A percentile compares a stretch with the other conserved stretches of the same genome.
Evolutionary conservation across 2,329 filamentous ascomycete genomes (phyloP).

Genomic region (Ophiostoma himal-ulmi): DNA sequence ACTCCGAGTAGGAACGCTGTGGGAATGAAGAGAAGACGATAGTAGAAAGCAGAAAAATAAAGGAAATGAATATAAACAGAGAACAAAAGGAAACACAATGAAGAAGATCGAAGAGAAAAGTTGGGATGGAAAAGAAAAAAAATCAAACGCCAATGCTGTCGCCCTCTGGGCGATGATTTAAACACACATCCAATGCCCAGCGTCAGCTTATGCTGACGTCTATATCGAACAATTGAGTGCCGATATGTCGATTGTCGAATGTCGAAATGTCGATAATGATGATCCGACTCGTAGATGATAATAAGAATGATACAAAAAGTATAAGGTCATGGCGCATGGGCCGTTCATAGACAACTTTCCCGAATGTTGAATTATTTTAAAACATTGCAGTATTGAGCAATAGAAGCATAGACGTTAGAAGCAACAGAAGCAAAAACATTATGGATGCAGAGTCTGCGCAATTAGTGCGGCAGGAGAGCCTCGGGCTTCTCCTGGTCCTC

Average conservation of each 20-base stretch:
- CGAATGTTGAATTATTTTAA: neutral
- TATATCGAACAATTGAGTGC: neutral
- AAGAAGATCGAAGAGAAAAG: neutral
- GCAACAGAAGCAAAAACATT: neutral
- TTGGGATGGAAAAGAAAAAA: neutral
- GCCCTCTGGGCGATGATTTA: conserved; percentile 4
- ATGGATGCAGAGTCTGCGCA: neutral
- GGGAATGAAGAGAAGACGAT: conserved; percentile 9
- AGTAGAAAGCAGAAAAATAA: neutral
- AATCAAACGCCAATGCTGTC: conserved; percentile 20
- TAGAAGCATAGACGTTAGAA: neutral
- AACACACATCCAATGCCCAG: neutral
- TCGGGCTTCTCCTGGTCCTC: conserved; percentile 27
- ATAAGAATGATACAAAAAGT: neutral
- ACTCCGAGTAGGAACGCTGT: conserved; percentile 4
- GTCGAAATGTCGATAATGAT: neutral
- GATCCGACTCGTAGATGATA: neutral
- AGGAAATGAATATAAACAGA: conserved; percentile 10
- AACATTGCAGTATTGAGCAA: neutral
- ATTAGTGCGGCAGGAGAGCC: conserved; percentile 18
- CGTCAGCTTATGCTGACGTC: neutral
- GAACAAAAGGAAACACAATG: neutral
- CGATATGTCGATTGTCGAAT: neutral
- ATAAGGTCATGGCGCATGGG: neutral
- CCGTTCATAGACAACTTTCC: conserved; percentile 12